A percentile compares a stretch with the other conserved stretches of the same genome.
Conservation (phyloP, 345 rosid species). For the Nephelium lappaceum region DNA sequence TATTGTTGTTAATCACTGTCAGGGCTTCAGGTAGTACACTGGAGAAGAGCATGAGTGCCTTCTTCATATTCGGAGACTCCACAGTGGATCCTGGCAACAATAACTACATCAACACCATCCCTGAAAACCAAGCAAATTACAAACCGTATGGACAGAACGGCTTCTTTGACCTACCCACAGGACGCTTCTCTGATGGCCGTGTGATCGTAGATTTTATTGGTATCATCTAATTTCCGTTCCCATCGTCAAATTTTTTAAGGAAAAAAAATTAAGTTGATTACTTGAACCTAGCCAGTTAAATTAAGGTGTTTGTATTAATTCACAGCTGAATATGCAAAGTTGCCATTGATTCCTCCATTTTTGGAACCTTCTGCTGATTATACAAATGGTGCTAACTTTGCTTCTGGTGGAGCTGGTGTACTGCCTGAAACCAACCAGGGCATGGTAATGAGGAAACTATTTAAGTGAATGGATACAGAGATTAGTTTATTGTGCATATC, state of each 20-base stretch:
- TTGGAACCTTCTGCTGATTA: constrained; percentile 42
- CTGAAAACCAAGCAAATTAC: constrained; percentile 43
- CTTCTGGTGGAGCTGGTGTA: constrained; percentile 58
- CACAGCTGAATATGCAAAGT: constrained; percentile 51
- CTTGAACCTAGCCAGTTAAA: too few relatives aligned
- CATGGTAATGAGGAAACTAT: constrained; percentile 27
- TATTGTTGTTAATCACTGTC: not conserved
- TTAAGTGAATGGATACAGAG: not conserved
- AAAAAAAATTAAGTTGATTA: too few relatives aligned
- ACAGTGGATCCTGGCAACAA: constrained; percentile 56
- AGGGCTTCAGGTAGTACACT: constrained; percentile 2
- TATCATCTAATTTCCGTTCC: not conserved
- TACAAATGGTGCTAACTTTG: constrained; percentile 45
- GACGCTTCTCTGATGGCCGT: constrained; percentile 60
- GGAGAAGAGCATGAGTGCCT: constrained; percentile 18
- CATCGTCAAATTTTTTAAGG: not conserved
- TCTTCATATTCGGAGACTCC: constrained; percentile 64
- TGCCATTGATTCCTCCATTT: constrained; percentile 56
- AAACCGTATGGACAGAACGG: constrained; percentile 51
- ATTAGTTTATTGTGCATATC: not conserved
- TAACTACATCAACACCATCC: constrained; percentile 44
- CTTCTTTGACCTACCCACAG: constrained; percentile 44
- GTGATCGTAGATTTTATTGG: constrained; percentile 55
- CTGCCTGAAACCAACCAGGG: constrained; percentile 56
- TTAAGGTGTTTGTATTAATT: too few relatives aligned